These are phyloP conservation scores for Blastobotrys americana DNA, from an alignment of 805 yeast genomes.

Conservation along the genomic window DNA sequence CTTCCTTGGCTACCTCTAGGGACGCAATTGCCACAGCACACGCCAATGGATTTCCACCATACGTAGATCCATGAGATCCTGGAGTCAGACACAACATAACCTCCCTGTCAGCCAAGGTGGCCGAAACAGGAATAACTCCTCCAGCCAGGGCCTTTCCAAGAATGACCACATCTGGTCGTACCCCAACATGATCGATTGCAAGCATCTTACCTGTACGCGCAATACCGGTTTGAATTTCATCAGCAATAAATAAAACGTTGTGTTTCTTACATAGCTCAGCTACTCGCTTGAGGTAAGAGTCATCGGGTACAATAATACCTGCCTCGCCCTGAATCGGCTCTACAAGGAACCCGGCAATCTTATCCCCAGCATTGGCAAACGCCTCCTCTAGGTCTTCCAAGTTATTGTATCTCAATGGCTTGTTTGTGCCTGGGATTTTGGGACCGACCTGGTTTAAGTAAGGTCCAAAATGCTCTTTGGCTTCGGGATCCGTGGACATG, in stretches of 20 bases:
- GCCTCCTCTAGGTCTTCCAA: constrained; percentile 83
- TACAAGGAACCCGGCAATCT: constrained; percentile 80
- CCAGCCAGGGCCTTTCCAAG: constrained; percentile 95
- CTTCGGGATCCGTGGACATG: constrained; percentile 94
- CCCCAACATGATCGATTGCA: constrained; percentile 78
- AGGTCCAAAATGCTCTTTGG: constrained; percentile 84
- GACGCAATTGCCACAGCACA: constrained; percentile 93
- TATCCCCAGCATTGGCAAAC: constrained; percentile 73
- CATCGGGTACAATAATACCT: constrained; percentile 91
- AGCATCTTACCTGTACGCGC: constrained; percentile 95
- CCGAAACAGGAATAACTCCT: constrained; percentile 88
- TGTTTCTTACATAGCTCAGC: constrained; percentile 68
- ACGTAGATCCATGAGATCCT: constrained; percentile 96
- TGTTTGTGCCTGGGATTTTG: constrained; percentile 63
- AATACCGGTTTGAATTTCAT: constrained; percentile 95
- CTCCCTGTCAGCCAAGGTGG: constrained; percentile 82
- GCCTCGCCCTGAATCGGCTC: constrained; percentile 99
- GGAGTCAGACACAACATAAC: constrained; percentile 86
- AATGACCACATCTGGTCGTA: constrained; percentile 82
- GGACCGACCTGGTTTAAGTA: constrained; percentile 81
- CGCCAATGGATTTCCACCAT: constrained; percentile 95
- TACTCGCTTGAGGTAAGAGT: constrained; percentile 67
- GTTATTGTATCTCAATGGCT: constrained; percentile 69
- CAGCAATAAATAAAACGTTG: constrained; percentile 86
- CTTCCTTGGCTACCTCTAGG: constrained; percentile 80